Evolutionary conservation across 805 yeast genomes (phyloP), one percentile per base, ranked within the genome.

Genomic region (Metschnikowia matae): DNA sequence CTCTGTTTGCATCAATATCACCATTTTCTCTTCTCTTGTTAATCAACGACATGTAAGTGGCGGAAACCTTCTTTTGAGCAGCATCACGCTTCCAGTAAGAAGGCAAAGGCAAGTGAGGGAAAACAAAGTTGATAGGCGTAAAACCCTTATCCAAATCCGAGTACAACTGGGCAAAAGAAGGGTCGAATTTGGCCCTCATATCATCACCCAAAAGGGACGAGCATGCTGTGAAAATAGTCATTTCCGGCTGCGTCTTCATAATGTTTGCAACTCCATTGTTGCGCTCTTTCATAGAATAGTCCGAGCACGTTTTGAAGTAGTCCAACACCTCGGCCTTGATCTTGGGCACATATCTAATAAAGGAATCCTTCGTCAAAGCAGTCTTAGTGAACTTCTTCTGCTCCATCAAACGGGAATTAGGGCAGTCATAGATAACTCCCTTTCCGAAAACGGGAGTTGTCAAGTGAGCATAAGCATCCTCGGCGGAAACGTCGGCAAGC

Each of bases 391-490:
- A 94, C 74, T 90, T 94, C 82, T 94, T 94, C 71, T 94, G 99
- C 68, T 94, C 99, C 99, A 94, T 94, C 63, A 94, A 80, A 58
- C 90, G 83, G 62, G 83, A 73, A 73, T 94, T 94, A 55, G 99
- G 89, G 71, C 97, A 92, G 73, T 94, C 99, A 67, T 94, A 94
- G 48, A 94, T 87, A 48, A 94, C 99, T 62, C 98, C 99, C 64
- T 90, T 83, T 61, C 99, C 99, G 60, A 94, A 94, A 14, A 90
- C 97, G 13, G 99, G 99, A n/a, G 98, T 92, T n/a, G 99, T 94
- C 70, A 94, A 79, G 66, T 91, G 97, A 54, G 85, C 79, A 74
- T 94, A 94, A 37, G 97, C 98, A 44, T 87, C 97, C 68, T 94
- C 98, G 44, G 99, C 99, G 44, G 90, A 84, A 21, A 91, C 98